Percentiles rank a stretch among this genome's conserved stretches.
Evolutionary conservation across 2,329 filamentous ascomycete genomes (phyloP).

Genomic region (Lasiodiplodia sp.): DNA sequence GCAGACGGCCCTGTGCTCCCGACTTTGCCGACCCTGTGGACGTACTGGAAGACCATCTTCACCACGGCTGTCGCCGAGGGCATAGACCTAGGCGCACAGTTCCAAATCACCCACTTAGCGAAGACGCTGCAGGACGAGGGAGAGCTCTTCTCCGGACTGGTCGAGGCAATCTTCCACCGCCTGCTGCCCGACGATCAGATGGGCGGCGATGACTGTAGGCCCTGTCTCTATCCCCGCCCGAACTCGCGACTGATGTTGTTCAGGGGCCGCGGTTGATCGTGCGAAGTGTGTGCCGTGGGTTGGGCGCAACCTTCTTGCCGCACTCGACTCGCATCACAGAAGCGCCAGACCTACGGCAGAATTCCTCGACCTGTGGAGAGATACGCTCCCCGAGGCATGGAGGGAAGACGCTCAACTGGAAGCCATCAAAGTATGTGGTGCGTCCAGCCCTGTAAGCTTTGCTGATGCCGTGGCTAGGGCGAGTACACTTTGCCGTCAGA

Average conservation of each 20-base stretch:
- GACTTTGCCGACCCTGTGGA: slow-evolving; percentile 54
- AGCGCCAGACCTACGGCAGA: slow-evolving; percentile 41
- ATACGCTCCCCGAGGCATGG: slow-evolving; percentile 48
- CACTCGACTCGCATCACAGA: slow-evolving; percentile 33
- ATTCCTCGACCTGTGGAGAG: slow-evolving; percentile 48
- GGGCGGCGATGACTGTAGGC: slow-evolving; percentile 35
- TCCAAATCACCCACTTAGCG: slow-evolving; percentile 45
- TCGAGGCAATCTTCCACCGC: slow-evolving; percentile 47
- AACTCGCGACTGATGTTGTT: neutral
- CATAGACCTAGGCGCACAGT: slow-evolving; percentile 48
- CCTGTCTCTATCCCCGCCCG: neutral
- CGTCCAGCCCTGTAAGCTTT: neutral
- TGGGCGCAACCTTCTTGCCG: slow-evolving; percentile 42
- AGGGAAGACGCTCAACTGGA: slow-evolving; percentile 43
- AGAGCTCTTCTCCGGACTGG: slow-evolving; percentile 44
- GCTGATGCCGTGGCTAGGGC: slow-evolving; percentile 30
- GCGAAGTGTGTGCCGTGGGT: slow-evolving; percentile 43
- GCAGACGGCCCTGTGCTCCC: slow-evolving; percentile 53
- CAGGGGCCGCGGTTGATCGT: slow-evolving; percentile 46
- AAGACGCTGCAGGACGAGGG: slow-evolving; percentile 46
- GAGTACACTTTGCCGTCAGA: slow-evolving; percentile 43
- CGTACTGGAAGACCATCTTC: slow-evolving; percentile 58
- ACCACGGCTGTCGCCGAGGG: slow-evolving; percentile 51
- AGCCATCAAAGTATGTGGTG: slow-evolving; percentile 37
- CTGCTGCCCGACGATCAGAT: slow-evolving; percentile 42